Conservation (phyloP, 176 grass and related monocot species). For the Eleusine coracana region DNA sequence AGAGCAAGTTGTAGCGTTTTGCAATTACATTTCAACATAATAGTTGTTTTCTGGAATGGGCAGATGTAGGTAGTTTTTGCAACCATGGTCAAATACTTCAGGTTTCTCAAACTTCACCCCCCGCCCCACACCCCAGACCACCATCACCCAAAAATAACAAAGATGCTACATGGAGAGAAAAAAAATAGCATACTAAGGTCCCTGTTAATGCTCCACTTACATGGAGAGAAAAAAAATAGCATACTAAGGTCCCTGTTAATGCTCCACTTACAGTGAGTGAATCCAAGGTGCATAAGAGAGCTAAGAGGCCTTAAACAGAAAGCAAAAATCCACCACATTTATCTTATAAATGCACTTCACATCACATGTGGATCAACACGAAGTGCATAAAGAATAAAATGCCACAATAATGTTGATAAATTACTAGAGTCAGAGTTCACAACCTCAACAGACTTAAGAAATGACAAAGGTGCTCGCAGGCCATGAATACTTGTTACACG, state of each 20-base stretch:
- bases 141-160: not conserved
- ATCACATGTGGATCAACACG: not conserved
- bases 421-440: constrained; percentile 23
- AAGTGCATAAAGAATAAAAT: not conserved
- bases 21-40: not conserved
- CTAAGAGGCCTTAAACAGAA: too few relatives aligned
- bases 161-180: too few relatives aligned
- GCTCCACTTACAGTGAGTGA: too few relatives aligned
- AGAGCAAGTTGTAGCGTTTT: not conserved
- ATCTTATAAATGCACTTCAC: not conserved
- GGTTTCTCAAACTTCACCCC: not conserved
- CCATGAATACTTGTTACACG: constrained; percentile 88
- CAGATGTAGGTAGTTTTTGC: not conserved
- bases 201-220: too few relatives aligned
- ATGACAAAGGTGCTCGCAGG: constrained; percentile 72
- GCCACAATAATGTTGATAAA: constrained; percentile 29
- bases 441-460: constrained; percentile 92
- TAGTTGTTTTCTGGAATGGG: not conserved
- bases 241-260: too few relatives aligned
- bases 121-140: too few relatives aligned
- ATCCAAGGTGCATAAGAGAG: too few relatives aligned
- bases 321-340: too few relatives aligned
- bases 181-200: not conserved
- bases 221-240: not conserved
- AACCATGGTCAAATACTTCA: not conserved